Base-by-base conservation (phyloP, 148 eudicot species). In the Camellia japonica region DNA sequence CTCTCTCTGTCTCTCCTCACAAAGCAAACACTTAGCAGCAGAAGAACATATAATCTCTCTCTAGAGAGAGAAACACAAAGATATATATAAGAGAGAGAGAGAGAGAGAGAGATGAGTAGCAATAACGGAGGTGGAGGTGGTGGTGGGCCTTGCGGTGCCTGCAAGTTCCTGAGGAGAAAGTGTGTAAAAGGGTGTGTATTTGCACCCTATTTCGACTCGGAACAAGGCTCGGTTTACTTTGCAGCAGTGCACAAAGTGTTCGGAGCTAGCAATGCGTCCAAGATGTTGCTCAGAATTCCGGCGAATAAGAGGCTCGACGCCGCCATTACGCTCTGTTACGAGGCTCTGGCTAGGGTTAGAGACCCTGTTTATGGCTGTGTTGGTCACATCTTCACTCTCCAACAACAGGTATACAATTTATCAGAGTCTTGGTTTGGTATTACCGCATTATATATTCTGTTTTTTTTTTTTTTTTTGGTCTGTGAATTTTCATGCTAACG, bases 311-410 rank as follows among this genome's bases (percentile, higher is more conserved):
- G 97, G 5, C 86, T 89, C 10, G 97, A 93, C 73, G 91, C 97
- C 10, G 94, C 89, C 1, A 86, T 93, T 4, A 87, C 97, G 0
- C 90, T 93, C 15, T 93, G 94, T 42, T 93, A 88, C 76, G 94
- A 93, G 75, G 97, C 97, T 12, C 81, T 91, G 56, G 88, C 94
- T 88, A 87, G 97, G 88, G 86, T 90, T 89, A 86, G 92, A 70
- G 94, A 93, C 74, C 97, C 97, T 23, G 92, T 93, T 6, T 93
- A 93, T 76, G 97, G 97, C 38, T 91, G 97, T 75, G 93, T 90
- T 80, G 88, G 86, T 38, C 93, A 93, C 76, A 86, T 93, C 59
- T 90, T 93, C 58, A 72, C 93, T 19, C 93, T 93, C 67, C 97
- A 93, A 38, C 94, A 93, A 69, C 94, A 93, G 97, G 97, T 89